Conservation (phyloP, 2,329 filamentous ascomycete species). For the Xylariaceae sp. region DNA sequence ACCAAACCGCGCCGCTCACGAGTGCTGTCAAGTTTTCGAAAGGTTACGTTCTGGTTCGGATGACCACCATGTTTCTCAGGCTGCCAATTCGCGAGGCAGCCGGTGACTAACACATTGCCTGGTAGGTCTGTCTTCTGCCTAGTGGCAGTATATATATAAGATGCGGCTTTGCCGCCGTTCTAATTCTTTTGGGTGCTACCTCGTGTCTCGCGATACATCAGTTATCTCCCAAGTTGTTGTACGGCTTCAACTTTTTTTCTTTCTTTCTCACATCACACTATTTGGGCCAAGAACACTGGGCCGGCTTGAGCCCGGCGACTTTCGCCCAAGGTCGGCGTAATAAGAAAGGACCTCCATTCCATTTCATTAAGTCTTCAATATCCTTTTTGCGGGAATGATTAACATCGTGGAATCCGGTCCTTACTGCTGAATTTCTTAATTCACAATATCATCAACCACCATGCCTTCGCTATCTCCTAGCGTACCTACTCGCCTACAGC, state of each 20-base stretch:
- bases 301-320: constrained; percentile 33
- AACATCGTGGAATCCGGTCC: constrained; percentile 10
- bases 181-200: constrained; percentile 16
- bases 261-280: constrained; percentile 12
- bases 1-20: constrained; percentile 24
- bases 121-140: constrained; percentile 30
- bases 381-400: constrained; percentile 22
- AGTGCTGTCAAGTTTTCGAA: constrained; percentile 26
- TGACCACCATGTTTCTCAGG: constrained; percentile 35
- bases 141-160: constrained; percentile 33
- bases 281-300: constrained; percentile 23
- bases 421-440: constrained; percentile 11
- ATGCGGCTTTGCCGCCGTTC: constrained; percentile 19
- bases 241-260: constrained; percentile 19
- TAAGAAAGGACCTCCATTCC: constrained; percentile 15
- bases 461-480: constrained; percentile 34
- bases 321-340: constrained; percentile 21
- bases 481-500: constrained; percentile 37
- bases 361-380: constrained; percentile 11
- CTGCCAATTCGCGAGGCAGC: constrained; percentile 38
- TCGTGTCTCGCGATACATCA: constrained; percentile 27
- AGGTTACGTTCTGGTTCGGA: constrained; percentile 25
- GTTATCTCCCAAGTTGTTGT: constrained; percentile 25
- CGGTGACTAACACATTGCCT: constrained; percentile 39
- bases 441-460: constrained; percentile 16